phyloP scores from a whole-genome alignment of 805 yeast genomes.

The Candida quercuum region DNA sequence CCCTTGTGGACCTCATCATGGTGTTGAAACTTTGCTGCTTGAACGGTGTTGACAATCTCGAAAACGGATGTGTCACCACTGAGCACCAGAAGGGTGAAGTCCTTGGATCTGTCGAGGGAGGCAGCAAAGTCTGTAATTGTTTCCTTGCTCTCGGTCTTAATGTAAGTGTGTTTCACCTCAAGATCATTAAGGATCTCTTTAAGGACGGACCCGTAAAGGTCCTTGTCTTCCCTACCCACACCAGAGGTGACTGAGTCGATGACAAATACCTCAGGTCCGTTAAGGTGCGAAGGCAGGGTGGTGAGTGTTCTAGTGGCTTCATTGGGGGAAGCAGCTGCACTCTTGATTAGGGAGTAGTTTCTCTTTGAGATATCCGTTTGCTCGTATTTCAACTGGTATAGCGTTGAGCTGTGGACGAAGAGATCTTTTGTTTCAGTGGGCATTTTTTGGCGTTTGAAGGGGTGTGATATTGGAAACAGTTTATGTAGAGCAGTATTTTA shows the following conservation, averaged over 20 bases:
- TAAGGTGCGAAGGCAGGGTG: constrained; percentile 8
- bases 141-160: constrained; percentile 36
- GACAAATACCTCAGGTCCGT: constrained; percentile 11
- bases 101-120: constrained; percentile 16
- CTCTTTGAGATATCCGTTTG: neutral
- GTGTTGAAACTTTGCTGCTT: constrained; percentile 8
- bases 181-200: constrained; percentile 41
- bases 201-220: constrained; percentile 38
- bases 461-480: no score
- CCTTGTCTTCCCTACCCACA: constrained; percentile 27
- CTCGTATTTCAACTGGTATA: neutral
- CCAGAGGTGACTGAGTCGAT: constrained; percentile 35
- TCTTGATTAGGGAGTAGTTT: constrained; percentile 3
- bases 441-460: no score
- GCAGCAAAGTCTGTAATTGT: constrained; percentile 38
- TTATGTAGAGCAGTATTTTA: no score
- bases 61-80: constrained; percentile 86
- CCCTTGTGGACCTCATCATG: constrained; percentile 1
- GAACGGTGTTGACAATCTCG: constrained; percentile 58
- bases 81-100: constrained; percentile 48
- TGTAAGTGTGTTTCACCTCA: constrained; percentile 31
- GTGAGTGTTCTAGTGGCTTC: neutral
- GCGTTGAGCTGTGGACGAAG: neutral
- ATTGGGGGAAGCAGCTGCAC: neutral
- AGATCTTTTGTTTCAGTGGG: neutral